Conservation (phyloP, 2,329 filamentous ascomycete genomes). For the Colletotrichum sp. region DNA sequence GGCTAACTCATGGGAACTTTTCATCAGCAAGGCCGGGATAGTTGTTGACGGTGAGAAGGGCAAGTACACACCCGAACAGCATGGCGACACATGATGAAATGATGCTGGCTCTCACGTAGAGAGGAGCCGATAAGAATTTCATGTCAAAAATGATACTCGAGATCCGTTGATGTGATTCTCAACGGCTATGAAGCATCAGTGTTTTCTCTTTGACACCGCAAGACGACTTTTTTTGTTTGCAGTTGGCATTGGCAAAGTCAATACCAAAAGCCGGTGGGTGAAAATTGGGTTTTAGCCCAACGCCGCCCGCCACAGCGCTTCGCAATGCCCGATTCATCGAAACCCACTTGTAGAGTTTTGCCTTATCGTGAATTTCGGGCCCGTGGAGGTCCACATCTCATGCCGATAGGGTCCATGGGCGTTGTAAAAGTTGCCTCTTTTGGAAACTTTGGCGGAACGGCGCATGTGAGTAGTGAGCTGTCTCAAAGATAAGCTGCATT, state of each 20-base stretch:
- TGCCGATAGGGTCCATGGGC: not conserved
- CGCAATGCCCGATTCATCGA: not conserved
- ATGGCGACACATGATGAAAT: constrained; percentile 35
- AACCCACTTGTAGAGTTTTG: constrained; percentile 1
- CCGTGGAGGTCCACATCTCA: not conserved
- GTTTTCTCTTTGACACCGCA: not conserved
- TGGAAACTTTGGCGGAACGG: not conserved
- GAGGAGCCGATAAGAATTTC: constrained; percentile 19
- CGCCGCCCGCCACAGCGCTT: not conserved
- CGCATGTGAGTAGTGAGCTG: not conserved
- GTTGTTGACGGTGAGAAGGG: not conserved
- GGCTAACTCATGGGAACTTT: constrained; percentile 12
- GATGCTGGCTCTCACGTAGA: constrained; percentile 33
- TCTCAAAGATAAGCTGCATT: not conserved
- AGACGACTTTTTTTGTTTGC: not conserved
- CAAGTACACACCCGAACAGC: constrained; percentile 32
- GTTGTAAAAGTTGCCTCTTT: not conserved
- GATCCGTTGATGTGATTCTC: not conserved
- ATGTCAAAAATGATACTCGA: not conserved
- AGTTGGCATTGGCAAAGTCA: not conserved
- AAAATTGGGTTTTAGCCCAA: constrained; percentile 7
- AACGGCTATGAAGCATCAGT: not conserved
- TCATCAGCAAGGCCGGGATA: not conserved
- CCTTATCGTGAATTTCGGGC: not conserved
- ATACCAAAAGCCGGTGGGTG: not conserved